Evolutionary conservation across 2,329 filamentous ascomycete species (phyloP), one percentile per base, ranked within the genome.

Genomic region (Ophiostoma sp.): DNA sequence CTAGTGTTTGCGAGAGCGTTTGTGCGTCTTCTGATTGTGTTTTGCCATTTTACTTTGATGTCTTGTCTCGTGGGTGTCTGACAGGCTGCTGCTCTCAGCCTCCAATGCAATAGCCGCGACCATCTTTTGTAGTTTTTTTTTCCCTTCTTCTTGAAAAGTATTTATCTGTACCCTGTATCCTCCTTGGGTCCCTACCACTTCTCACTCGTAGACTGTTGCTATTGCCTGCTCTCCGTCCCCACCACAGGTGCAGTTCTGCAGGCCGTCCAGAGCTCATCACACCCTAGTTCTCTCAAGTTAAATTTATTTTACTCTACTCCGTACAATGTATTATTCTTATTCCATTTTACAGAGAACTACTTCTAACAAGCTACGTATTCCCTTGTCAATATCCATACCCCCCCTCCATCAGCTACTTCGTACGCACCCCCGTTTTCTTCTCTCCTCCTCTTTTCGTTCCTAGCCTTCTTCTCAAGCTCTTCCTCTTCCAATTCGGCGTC

Each of bases 351-450:
- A 52, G 27, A 31, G 27, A 31, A 31, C 27, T 31, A 27, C 10
- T 57, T 23, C 23, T 57, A 3, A 20, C 13, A 17, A 10, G 4
- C 11, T 48, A 33, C 13, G 11, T 62, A 62, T 62, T 15, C 15
- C 27, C 27, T 62, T 31, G 2, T 27, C 57, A 62, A 62, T 62
- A 62, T 62, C 27, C 57, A 27, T 62, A 62, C 57, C 8, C 57
- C 57, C 52, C 57, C 57, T 62, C 57, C 57, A 62, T 62, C 57
- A 62, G 57, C 57, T 62, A 48, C 44, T 48, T 17, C 44, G 20
- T 48, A 57, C 48, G 52, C 52, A 57, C 52, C n/a, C 52, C 52
- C 52, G n/a, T 11, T 31, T 27, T 57, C 11, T 27, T 57, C 52
- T 57, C 52, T 57, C 52, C 52, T 57, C 52, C 10, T 57, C 52